A percentile compares a stretch with the other conserved stretches of the same genome.
These are phyloP conservation scores for Phtheirospermum japonicum DNA, from an alignment of 257 asterid species.

Conservation along the genomic window DNA sequence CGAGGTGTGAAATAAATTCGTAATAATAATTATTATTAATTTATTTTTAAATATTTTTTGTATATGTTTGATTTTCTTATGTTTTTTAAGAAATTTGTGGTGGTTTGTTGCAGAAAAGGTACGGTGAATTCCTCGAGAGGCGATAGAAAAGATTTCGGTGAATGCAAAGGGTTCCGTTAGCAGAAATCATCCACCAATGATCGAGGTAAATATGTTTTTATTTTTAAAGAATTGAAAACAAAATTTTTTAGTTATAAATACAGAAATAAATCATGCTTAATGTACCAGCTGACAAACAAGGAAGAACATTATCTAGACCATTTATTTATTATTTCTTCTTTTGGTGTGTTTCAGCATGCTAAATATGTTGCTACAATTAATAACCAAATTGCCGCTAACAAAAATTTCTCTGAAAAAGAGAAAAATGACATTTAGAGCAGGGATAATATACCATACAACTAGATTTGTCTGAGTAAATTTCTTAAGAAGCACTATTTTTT, in stretches of 20 bases:
- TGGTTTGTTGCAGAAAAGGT: slow-evolving; percentile 35
- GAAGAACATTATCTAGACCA: neutral
- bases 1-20: slow-evolving; percentile 30
- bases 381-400: no score
- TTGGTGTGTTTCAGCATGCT: neutral
- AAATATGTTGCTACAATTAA: neutral
- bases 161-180: slow-evolving; percentile 22
- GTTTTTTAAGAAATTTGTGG: neutral
- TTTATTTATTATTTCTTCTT: no score
- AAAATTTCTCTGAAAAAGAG: no score
- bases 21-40: no score
- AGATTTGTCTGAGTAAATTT: no score
- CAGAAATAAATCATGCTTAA: neutral
- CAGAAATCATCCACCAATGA: slow-evolving; percentile 36
- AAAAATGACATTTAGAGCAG: neutral
- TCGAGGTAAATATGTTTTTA: slow-evolving; percentile 62
- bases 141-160: no score
- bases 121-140: slow-evolving; percentile 38
- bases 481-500: no score
- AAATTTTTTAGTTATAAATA: no score
- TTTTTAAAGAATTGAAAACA: no score
- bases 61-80: neutral
- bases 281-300: neutral
- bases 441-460: neutral
- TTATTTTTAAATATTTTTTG: no score